Conservation (phyloP, 2,329 filamentous ascomycete species). For the Ophiocordyceps polyrhachis-furcata region DNA sequence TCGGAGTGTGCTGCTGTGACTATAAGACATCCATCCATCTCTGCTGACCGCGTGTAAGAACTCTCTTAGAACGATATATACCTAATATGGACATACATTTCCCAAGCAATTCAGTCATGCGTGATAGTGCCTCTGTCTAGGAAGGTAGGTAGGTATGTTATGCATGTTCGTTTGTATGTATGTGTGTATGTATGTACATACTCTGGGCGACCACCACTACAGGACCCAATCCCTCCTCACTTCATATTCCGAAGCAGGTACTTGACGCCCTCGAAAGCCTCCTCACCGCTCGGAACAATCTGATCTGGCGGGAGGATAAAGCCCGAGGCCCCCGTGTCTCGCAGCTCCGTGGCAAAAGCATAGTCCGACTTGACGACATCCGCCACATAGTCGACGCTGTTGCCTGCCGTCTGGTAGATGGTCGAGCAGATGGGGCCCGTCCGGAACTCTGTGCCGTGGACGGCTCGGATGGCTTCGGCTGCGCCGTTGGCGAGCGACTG, state of each 20-base stretch:
- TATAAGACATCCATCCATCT: no score
- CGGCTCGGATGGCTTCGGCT: constrained; percentile 28
- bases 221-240: constrained; percentile 3
- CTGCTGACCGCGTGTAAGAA: no score
- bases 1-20: no score
- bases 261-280: constrained; percentile 30
- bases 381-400: constrained; percentile 24
- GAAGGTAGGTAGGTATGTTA: no score
- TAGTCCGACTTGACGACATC: constrained; percentile 23
- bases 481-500: constrained; percentile 27
- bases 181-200: no score
- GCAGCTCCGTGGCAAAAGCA: constrained; percentile 21
- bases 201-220: no score
- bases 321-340: constrained; percentile 18
- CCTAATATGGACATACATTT: no score
- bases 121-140: no score
- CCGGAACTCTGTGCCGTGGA: constrained; percentile 19
- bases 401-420: constrained; percentile 37
- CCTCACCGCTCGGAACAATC: constrained; percentile 23
- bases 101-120: no score
- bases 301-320: constrained; percentile 23
- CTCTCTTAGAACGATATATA: no score
- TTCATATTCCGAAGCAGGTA: constrained; percentile 34
- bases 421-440: constrained; percentile 38
- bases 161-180: no score